Evolutionary conservation across 352 stramenopile genomes (phyloP).

Genomic region (Pythium grandisporangium): DNA sequence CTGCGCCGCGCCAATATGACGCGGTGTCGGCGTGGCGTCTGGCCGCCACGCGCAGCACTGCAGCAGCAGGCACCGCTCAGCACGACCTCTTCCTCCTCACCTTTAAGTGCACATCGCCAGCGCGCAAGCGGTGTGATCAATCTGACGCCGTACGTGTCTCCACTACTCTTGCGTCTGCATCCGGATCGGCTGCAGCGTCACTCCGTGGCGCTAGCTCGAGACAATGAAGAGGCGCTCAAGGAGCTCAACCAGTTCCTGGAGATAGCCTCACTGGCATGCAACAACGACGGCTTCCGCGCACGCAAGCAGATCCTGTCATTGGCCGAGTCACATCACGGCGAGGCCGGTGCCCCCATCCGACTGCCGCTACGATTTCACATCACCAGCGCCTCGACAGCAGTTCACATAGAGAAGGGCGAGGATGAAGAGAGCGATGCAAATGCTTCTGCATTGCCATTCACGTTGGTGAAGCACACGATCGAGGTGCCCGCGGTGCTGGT

Average conservation of each 20-base stretch:
- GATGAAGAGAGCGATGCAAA: no score
- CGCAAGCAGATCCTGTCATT: slow-evolving; percentile 41
- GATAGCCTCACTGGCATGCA: slow-evolving; percentile 49
- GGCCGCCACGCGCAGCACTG: no score
- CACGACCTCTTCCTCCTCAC: no score
- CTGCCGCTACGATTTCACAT: slow-evolving; percentile 58
- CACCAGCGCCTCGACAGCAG: slow-evolving; percentile 6
- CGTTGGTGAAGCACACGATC: slow-evolving; percentile 28
- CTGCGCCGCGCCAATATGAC: no score
- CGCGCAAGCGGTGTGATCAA: no score
- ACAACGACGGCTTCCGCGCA: slow-evolving; percentile 52
- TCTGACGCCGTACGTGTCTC: slow-evolving; percentile 55
- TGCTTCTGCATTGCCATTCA: no score
- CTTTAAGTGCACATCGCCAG: no score
- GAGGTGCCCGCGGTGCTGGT: slow-evolving; percentile 41
- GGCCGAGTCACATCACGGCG: slow-evolving; percentile 9
- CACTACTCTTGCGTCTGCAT: slow-evolving; percentile 60
- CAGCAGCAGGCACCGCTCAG: no score
- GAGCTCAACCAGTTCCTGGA: slow-evolving; percentile 71
- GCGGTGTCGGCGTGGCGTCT: no score
- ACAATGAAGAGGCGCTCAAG: slow-evolving; percentile 72
- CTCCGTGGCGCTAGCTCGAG: slow-evolving; percentile 21
- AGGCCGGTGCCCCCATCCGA: slow-evolving; percentile 20
- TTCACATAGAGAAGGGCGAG: not conserved
- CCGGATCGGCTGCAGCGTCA: slow-evolving; percentile 54